Conservation (phyloP, 345 rosid species). For the Isatis tinctoria region DNA sequence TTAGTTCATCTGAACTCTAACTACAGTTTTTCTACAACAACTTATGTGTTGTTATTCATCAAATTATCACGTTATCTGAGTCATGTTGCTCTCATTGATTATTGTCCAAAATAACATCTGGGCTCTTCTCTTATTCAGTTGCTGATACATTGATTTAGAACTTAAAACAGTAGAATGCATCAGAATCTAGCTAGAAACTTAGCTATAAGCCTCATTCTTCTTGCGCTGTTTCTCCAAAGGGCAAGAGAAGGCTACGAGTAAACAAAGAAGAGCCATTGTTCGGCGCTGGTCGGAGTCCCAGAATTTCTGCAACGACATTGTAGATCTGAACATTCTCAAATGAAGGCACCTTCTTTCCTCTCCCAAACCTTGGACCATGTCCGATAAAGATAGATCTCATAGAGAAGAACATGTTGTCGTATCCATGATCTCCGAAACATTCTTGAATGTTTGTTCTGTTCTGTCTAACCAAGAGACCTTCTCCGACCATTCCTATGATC, state of each 20-base stretch:
- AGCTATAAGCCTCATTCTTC: neutral
- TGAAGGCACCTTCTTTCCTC: constrained; percentile 76
- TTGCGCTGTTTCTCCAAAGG: constrained; percentile 12
- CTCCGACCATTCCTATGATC: constrained; percentile 65
- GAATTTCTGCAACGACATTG: constrained; percentile 73
- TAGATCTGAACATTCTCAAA: constrained; percentile 89
- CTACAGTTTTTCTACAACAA: neutral
- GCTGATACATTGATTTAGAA: neutral
- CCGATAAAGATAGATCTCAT: constrained; percentile 89
- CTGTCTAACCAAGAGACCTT: constrained; percentile 70
- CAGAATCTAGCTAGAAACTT: neutral
- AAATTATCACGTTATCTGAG: neutral
- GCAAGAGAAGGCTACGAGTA: constrained; percentile 46
- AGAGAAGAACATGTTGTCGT: constrained; percentile 77
- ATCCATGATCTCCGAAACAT: constrained; percentile 87
- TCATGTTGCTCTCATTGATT: neutral
- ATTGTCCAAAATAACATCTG: neutral
- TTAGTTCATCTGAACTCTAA: neutral
- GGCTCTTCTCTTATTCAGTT: neutral
- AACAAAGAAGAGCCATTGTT: constrained; percentile 68
- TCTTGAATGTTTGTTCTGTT: constrained; percentile 48
- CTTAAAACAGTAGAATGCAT: neutral
- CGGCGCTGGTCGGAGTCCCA: constrained; percentile 65
- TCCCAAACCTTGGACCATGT: constrained; percentile 73
- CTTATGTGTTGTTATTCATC: neutral